A percentile compares a stretch with the other conserved stretches of the same genome.
These are phyloP conservation scores for Fusarium vanettenii DNA, from an alignment of 2,329 filamentous ascomycete species.

Conservation along the genomic window DNA sequence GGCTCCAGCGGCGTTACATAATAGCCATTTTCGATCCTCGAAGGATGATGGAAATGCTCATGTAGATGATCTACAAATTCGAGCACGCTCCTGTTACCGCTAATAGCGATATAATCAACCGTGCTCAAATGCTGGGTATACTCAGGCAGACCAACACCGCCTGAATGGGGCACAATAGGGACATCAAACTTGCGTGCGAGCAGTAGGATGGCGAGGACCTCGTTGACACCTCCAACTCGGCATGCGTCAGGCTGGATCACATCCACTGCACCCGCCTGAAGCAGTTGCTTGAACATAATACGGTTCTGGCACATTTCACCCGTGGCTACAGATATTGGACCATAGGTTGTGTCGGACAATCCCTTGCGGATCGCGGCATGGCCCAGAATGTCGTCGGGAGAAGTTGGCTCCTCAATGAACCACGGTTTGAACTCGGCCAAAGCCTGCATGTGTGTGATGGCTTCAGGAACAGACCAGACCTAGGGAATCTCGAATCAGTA, in stretches of 20 bases:
- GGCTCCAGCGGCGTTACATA: neutral
- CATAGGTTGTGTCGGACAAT: conserved; percentile 68
- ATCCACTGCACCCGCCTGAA: conserved; percentile 83
- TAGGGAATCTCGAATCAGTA: neutral
- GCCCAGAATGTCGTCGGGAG: conserved; percentile 88
- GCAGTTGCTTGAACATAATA: conserved; percentile 92
- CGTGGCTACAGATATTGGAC: conserved; percentile 82
- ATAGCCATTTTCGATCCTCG: neutral
- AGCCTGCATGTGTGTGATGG: conserved; percentile 86
- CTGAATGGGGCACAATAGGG: neutral
- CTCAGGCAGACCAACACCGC: neutral
- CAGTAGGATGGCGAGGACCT: conserved; percentile 89
- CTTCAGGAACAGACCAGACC: conserved; percentile 88
- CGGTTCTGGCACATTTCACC: conserved; percentile 97
- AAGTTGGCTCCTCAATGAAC: conserved; percentile 96
- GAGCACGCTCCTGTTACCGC: neutral
- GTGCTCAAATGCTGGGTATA: neutral
- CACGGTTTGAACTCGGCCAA: conserved; percentile 86
- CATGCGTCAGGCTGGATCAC: conserved; percentile 92
- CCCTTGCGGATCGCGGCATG: conserved; percentile 88
- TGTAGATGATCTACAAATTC: neutral
- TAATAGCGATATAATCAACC: neutral
- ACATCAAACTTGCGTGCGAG: neutral
- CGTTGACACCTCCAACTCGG: conserved; percentile 89
- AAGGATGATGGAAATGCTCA: neutral